phyloP scores from a whole-genome alignment of 768 basidiomycete genomes.

The Melanogaster broomeanus region DNA sequence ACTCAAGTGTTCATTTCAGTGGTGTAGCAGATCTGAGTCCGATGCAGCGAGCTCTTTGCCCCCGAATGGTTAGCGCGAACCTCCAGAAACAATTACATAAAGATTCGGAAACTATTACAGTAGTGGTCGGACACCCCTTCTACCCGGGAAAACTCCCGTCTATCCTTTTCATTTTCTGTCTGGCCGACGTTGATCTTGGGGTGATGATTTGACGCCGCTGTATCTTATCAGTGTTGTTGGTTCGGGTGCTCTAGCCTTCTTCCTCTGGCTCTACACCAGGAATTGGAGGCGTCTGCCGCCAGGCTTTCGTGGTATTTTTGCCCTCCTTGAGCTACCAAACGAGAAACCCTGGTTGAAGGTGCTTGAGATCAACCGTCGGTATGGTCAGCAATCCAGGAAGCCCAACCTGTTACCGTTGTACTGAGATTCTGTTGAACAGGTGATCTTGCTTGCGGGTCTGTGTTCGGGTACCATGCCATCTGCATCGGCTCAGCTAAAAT shows the following conservation, averaged over 20 bases:
- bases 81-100: too few species aligned
- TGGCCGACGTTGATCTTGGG: too few species aligned
- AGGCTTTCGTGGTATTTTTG: slow-evolving; percentile 11
- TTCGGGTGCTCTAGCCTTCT: background rate
- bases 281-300: slow-evolving; percentile 11
- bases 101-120: too few species aligned
- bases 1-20: too few species aligned
- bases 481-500: slow-evolving; percentile 44
- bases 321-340: slow-evolving; percentile 9
- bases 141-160: too few species aligned
- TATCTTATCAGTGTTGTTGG: too few species aligned
- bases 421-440: slow-evolving; percentile 3
- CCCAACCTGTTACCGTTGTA: background rate
- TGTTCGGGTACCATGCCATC: slow-evolving; percentile 37
- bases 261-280: slow-evolving; percentile 1
- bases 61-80: too few species aligned
- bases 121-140: too few species aligned
- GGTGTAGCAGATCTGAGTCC: too few species aligned
- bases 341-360: slow-evolving; percentile 13
- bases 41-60: too few species aligned
- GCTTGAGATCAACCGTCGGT: slow-evolving; percentile 7
- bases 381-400: slow-evolving; percentile 5
- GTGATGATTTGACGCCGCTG: too few species aligned
- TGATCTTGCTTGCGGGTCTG: slow-evolving; percentile 13
- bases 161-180: too few species aligned